Evolutionary conservation across 2,329 filamentous ascomycete genomes (phyloP).

Genomic region (Plenodomus biglobosus): DNA sequence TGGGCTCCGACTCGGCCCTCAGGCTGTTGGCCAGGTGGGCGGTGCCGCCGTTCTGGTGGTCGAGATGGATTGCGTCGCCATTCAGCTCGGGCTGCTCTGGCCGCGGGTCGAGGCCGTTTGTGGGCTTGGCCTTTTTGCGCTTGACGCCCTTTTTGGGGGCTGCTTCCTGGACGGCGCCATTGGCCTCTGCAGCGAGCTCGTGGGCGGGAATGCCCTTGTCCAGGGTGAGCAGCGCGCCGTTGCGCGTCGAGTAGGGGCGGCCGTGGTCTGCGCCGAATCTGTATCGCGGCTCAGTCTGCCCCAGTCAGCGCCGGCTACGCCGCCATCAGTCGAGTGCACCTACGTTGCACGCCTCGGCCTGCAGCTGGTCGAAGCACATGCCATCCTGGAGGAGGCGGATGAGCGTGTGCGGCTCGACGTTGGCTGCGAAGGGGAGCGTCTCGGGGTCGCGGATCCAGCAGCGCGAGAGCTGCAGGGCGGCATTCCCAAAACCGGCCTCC

Average conservation of each 20-base stretch:
- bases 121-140: slow-evolving; percentile 38
- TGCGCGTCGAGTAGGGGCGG: slow-evolving; percentile 42
- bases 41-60: slow-evolving; percentile 37
- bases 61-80: slow-evolving; percentile 53
- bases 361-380: slow-evolving; percentile 52
- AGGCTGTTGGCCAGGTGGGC: slow-evolving; percentile 31
- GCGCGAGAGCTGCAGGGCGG: slow-evolving; percentile 61
- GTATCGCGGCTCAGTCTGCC: slow-evolving; percentile 38
- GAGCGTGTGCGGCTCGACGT: slow-evolving; percentile 61
- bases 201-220: slow-evolving; percentile 42
- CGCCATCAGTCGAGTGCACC: slow-evolving; percentile 7
- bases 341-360: slow-evolving; percentile 41
- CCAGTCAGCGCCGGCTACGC: slow-evolving; percentile 18
- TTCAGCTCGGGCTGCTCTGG: slow-evolving; percentile 41
- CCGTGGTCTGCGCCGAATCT: slow-evolving; percentile 45
- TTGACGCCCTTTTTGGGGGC: slow-evolving; percentile 38
- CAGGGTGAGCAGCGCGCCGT: slow-evolving; percentile 40
- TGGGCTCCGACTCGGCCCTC: slow-evolving; percentile 40
- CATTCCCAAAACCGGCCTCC: slow-evolving; percentile 55
- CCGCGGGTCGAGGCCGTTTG: slow-evolving; percentile 37
- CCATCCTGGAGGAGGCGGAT: slow-evolving; percentile 66
- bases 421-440: slow-evolving; percentile 61
- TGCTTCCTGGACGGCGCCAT: slow-evolving; percentile 36
- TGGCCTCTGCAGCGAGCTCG: slow-evolving; percentile 37
- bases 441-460: slow-evolving; percentile 66